Evolutionary conservation across 2,329 filamentous ascomycete genomes (phyloP).

Genomic region (Didymella glomerata): DNA sequence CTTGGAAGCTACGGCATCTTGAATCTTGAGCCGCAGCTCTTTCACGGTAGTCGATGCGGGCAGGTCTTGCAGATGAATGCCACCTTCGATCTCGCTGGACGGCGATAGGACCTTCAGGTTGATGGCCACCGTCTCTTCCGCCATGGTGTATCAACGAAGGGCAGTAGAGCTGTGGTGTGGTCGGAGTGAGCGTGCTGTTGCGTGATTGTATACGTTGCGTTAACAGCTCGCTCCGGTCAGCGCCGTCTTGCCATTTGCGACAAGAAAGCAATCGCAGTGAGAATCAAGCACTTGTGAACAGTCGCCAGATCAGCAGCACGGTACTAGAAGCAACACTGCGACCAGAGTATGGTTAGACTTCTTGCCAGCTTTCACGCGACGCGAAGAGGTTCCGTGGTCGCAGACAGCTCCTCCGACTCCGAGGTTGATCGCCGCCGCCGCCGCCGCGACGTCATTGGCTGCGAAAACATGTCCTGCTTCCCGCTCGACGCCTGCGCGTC

Average conservation of each 20-base stretch:
- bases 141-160: constrained; percentile 28
- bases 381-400: background rate
- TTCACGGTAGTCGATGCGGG: constrained; percentile 56
- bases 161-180: constrained; percentile 7
- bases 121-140: constrained; percentile 33
- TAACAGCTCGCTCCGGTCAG: constrained; percentile 32
- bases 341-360: background rate
- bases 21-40: constrained; percentile 63
- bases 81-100: constrained; percentile 49
- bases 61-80: constrained; percentile 43
- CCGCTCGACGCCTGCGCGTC: constrained; percentile 22
- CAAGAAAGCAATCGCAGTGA: background rate
- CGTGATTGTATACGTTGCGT: constrained; percentile 47
- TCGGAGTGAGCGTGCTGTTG: constrained; percentile 10
- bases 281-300: background rate
- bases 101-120: constrained; percentile 53
- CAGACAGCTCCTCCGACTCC: constrained; percentile 22
- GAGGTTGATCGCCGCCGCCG: constrained; percentile 13
- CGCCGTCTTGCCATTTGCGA: constrained; percentile 22
- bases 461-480: constrained; percentile 28
- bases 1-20: constrained; percentile 55
- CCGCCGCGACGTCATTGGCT: constrained; percentile 41
- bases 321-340: background rate
- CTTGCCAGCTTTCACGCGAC: constrained; percentile 5
- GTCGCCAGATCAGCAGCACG: background rate